Conservation (phyloP, 2,329 filamentous ascomycete species). For the Spiromastix sp. region DNA sequence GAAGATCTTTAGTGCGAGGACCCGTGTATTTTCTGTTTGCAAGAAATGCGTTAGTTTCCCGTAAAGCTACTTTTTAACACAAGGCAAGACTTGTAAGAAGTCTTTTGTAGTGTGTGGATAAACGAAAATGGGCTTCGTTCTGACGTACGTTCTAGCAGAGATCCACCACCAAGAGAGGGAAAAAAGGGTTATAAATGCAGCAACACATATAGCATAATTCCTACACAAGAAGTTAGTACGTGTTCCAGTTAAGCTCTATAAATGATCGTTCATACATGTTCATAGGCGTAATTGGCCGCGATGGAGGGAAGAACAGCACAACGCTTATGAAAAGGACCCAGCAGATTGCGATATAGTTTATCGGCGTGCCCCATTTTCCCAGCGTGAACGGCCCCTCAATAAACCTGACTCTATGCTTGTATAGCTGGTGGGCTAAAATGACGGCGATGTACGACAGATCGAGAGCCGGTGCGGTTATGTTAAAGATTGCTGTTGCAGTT, state of each 20-base stretch:
- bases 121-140: not conserved
- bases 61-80: no score
- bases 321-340: slow-evolving; percentile 55
- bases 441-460: slow-evolving; percentile 50
- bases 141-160: slow-evolving; percentile 27
- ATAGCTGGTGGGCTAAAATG: slow-evolving; percentile 47
- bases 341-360: slow-evolving; percentile 47
- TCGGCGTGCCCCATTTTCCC: slow-evolving; percentile 42
- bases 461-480: slow-evolving; percentile 42
- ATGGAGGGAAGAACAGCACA: slow-evolving; percentile 46
- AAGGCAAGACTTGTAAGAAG: no score
- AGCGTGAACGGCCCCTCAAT: slow-evolving; percentile 49
- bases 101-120: not conserved
- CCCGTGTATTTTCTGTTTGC: slow-evolving; percentile 45
- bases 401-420: slow-evolving; percentile 42
- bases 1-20: slow-evolving; percentile 46
- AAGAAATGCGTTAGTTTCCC: slow-evolving; percentile 2
- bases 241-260: not conserved
- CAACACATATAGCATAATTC: slow-evolving; percentile 41
- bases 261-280: slow-evolving; percentile 34
- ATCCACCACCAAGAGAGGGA: slow-evolving; percentile 41
- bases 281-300: slow-evolving; percentile 34
- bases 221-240: slow-evolving; percentile 15
- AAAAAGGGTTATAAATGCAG: slow-evolving; percentile 38
- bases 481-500: slow-evolving; percentile 41